Conservation (phyloP, 495 filamentous ascomycete species). For the Penicillium bialowiezense region DNA sequence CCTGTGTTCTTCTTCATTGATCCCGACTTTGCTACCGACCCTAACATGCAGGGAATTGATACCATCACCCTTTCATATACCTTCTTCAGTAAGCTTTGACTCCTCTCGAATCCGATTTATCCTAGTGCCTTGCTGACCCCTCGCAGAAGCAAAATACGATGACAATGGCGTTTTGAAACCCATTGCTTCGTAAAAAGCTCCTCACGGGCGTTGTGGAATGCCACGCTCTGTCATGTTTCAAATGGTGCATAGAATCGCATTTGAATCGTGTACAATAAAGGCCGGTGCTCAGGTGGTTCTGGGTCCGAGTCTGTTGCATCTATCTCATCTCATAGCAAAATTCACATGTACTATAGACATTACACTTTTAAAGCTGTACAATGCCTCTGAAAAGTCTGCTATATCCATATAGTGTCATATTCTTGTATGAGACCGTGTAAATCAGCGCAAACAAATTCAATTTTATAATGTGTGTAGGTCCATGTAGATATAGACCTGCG, state of each 20-base stretch:
- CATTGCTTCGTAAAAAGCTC: slow-evolving; percentile 24
- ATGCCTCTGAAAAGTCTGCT: neutral
- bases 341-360: slow-evolving; percentile 22
- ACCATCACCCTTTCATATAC: slow-evolving; percentile 96
- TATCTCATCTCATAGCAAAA: slow-evolving; percentile 19
- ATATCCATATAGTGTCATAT: slow-evolving; percentile 7
- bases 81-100: slow-evolving; percentile 81
- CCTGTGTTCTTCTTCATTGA: slow-evolving; percentile 99
- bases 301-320: neutral
- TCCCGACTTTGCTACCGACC: slow-evolving; percentile 87
- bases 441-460: too few relatives aligned
- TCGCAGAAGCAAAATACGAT: slow-evolving; percentile 81
- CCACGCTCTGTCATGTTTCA: neutral
- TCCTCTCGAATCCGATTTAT: neutral
- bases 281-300: neutral
- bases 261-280: neutral
- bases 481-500: neutral
- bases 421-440: neutral
- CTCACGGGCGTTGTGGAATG: neutral
- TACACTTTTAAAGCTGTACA: slow-evolving; percentile 2
- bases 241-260: neutral
- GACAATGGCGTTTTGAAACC: slow-evolving; percentile 65
- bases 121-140: too few relatives aligned
- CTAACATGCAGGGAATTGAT: slow-evolving; percentile 89
- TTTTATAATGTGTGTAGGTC: too few relatives aligned